Evolutionary conservation across 2,329 filamentous ascomycete species (phyloP), one percentile per base, ranked within the genome.

Genomic region (Xylaria sp.): DNA sequence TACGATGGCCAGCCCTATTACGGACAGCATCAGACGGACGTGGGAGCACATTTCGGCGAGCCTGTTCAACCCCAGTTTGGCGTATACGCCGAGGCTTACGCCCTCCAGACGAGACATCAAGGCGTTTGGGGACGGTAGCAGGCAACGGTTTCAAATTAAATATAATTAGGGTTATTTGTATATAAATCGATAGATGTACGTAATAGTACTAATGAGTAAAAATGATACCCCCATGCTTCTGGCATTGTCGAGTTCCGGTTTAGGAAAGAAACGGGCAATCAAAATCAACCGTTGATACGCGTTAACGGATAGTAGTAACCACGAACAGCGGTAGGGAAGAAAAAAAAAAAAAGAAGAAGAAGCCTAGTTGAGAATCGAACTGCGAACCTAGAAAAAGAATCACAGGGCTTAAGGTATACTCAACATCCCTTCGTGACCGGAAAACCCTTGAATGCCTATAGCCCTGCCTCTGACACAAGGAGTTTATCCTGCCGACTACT

Each of bases 51-150:
- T 15, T n/a, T 39, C 36, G 65, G 41, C 32, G 65, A 67, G 5
- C 6, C 12, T 4, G 18, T 36, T 0, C 65, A 62, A 41, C 62
- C 61, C 10, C 65, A 65, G 4, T 68, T 70, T 34, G 68, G 68
- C 7, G 68, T 69, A 13, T 65, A 69, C 25, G 2, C 60, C 20
- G 65, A 69, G 67, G 64, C 64, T 4, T 69, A 67, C 23, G 58
- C 68, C 9, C 48, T 68, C 1, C 68, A 68, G 62, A 68, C 68
- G 28, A 59, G 55, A 13, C 34, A 60, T 18, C 53, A 68, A 7
- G 61, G 68, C 6, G 48, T 52, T 3, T 70, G 68, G 68, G 59
- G 61, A 2, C 58, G 65, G 48, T 68, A 67, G 43, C 1, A 13
- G 15, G 15, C 8, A 15, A 7, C 9, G 2, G 4, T 15, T 36